Evolutionary conservation across 768 basidiomycete genomes (phyloP).

Genomic region (Russula griseocarnosa): DNA sequence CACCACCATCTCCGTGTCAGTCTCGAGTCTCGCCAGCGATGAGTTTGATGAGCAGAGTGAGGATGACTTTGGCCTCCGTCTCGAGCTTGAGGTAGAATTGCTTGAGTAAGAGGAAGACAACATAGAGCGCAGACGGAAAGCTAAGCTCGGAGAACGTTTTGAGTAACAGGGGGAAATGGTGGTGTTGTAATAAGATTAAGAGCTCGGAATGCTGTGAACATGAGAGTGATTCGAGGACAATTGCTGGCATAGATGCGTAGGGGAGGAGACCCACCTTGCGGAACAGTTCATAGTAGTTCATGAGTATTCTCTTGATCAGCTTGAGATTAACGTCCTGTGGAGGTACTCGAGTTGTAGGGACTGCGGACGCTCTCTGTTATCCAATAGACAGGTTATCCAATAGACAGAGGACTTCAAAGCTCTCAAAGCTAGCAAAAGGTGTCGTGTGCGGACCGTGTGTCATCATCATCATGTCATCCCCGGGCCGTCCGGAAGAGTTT

Average conservation of each 20-base stretch:
- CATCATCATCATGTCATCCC: no score
- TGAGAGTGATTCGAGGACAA: background rate
- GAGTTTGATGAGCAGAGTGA: slow-evolving; percentile 16
- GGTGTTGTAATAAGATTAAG: slow-evolving; percentile 79
- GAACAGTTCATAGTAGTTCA: slow-evolving; percentile 84
- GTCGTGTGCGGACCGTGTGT: no score
- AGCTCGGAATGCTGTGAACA: slow-evolving; percentile 68
- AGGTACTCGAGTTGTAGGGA: slow-evolving; percentile 79
- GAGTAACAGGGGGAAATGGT: slow-evolving; percentile 85
- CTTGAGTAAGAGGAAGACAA: slow-evolving; percentile 89
- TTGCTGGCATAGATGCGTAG: background rate
- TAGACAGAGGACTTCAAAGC: no score
- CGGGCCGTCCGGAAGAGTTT: no score
- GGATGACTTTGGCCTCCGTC: slow-evolving; percentile 61
- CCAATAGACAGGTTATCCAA: slow-evolving; percentile 84
- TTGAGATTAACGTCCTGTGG: slow-evolving; percentile 94
- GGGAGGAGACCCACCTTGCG: slow-evolving; percentile 51
- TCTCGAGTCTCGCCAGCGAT: slow-evolving; percentile 6
- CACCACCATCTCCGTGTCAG: slow-evolving; percentile 65
- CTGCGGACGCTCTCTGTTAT: slow-evolving; percentile 55
- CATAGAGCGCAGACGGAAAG: slow-evolving; percentile 88
- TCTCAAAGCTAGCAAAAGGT: no score
- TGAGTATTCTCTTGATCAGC: slow-evolving; percentile 92
- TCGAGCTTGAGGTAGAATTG: slow-evolving; percentile 79
- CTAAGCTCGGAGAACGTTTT: slow-evolving; percentile 78